Conservation (phyloP, 2,329 filamentous ascomycete species). For the Stenocarpella maydis region DNA sequence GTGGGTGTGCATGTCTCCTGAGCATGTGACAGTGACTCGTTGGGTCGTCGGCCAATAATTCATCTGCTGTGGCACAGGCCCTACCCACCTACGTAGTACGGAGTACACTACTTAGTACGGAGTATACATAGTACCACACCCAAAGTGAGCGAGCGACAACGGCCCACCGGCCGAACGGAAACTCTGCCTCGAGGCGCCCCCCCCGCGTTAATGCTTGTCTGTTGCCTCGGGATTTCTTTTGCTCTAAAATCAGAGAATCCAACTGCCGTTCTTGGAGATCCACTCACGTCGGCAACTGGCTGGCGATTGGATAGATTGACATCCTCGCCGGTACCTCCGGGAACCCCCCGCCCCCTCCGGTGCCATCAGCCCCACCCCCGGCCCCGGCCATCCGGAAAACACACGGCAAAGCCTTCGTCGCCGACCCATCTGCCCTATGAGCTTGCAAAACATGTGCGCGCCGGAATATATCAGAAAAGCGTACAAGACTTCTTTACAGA, state of each 20-base stretch:
- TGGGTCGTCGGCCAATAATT: background rate
- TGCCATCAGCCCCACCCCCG: background rate
- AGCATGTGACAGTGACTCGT: slow-evolving; percentile 25
- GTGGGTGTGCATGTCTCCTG: background rate
- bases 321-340: background rate
- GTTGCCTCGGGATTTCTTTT: background rate
- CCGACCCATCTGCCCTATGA: background rate
- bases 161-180: slow-evolving; percentile 31
- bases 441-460: no score
- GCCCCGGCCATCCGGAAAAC: background rate
- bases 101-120: no score
- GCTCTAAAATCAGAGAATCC: background rate
- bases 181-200: slow-evolving; percentile 1
- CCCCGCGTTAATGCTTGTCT: background rate
- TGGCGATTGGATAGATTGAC: background rate
- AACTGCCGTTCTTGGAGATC: no score
- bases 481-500: background rate
- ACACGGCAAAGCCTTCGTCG: background rate
- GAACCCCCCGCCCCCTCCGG: slow-evolving; percentile 1
- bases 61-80: background rate
- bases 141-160: background rate
- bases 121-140: no score
- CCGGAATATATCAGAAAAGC: background rate
- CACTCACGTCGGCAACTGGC: background rate
- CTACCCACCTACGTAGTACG: no score